phyloP scores from a whole-genome alignment of 306 rosid species.

The Vachellia pachyceras region DNA sequence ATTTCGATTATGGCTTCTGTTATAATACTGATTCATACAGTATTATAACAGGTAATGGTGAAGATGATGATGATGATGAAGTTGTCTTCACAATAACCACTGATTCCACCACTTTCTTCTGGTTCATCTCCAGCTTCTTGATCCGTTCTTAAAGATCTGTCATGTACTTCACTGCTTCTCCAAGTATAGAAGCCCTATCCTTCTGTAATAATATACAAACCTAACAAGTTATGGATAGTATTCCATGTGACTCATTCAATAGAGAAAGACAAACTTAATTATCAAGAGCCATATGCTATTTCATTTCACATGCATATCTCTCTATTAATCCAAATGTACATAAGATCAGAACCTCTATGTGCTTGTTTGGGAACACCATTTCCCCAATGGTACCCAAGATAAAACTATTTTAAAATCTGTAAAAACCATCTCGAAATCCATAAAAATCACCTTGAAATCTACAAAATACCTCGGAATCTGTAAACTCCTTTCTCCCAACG shows the following conservation, averaged over 20 bases:
- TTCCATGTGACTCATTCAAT: neutral
- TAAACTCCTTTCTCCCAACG: too few relatives aligned
- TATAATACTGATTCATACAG: neutral
- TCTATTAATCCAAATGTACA: neutral
- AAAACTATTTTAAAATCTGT: too few relatives aligned
- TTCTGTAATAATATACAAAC: neutral
- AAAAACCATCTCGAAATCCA: too few relatives aligned
- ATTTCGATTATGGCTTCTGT: neutral
- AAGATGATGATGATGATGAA: neutral
- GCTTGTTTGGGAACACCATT: too few relatives aligned
- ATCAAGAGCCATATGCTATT: neutral
- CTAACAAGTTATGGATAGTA: neutral
- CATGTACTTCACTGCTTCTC: too few relatives aligned
- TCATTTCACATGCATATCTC: neutral
- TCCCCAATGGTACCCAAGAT: too few relatives aligned
- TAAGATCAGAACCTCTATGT: neutral
- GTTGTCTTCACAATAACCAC: constrained; percentile 4
- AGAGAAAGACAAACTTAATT: neutral
- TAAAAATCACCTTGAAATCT: too few relatives aligned
- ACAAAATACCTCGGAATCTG: too few relatives aligned
- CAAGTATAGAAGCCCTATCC: too few relatives aligned
- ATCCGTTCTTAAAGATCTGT: constrained; percentile 20
- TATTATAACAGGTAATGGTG: neutral
- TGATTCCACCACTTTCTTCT: constrained; percentile 12
- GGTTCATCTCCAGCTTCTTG: constrained; percentile 4